Conservation (phyloP, 176 grass and related monocot species). For the Ananas comosus region DNA sequence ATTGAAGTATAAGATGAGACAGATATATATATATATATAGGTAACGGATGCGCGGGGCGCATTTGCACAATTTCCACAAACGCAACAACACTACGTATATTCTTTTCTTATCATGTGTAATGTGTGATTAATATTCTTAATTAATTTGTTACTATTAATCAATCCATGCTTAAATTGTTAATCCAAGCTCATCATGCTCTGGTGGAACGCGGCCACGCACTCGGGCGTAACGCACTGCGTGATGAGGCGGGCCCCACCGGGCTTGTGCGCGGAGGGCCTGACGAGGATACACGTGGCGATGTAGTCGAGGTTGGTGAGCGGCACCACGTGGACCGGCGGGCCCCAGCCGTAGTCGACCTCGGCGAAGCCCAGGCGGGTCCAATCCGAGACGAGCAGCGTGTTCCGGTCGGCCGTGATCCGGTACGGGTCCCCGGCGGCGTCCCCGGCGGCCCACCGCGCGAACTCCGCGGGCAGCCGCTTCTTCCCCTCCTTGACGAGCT, state of each 20-base stretch:
- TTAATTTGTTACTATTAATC: no score
- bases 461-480: conserved; percentile 56
- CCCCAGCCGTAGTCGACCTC: conserved; percentile 97
- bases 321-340: conserved; percentile 68
- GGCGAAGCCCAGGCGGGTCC: conserved; percentile 72
- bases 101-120: no score
- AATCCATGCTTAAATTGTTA: no score
- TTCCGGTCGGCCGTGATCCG: conserved; percentile 69
- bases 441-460: conserved; percentile 48
- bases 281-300: conserved; percentile 92
- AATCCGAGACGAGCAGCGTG: conserved; percentile 84
- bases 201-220: conserved; percentile 49
- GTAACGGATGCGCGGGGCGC: no score
- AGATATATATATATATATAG: no score
- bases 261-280: conserved; percentile 58
- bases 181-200: conserved; percentile 63
- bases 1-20: no score
- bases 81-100: no score
- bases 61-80: not conserved
- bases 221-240: conserved; percentile 68
- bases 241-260: conserved; percentile 69
- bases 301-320: conserved; percentile 82
- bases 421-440: conserved; percentile 46
- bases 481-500: conserved; percentile 64
- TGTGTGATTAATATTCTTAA: no score